phyloP scores from a whole-genome alignment of 2,329 filamentous ascomycete species.

The Cercospora berteroae region DNA sequence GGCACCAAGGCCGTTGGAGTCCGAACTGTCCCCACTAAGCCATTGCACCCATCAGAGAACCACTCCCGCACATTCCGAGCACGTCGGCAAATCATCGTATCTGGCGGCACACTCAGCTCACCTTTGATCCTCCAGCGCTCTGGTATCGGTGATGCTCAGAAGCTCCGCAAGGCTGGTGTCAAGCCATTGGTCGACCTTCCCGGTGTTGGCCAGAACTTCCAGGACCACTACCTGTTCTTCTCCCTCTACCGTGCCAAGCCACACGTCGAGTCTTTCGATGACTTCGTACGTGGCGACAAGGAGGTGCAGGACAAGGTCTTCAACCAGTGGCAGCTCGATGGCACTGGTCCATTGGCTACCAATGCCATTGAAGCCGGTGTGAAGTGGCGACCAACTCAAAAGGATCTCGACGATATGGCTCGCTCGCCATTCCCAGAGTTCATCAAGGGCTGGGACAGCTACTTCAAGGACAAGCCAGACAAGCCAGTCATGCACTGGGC shows the following conservation, averaged over 20 bases:
- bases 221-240: constrained; percentile 73
- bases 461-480: constrained; percentile 81
- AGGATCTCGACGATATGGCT: constrained; percentile 68
- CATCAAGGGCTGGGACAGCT: constrained; percentile 71
- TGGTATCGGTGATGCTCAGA: constrained; percentile 68
- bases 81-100: constrained; percentile 71
- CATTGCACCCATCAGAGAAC: constrained; percentile 55
- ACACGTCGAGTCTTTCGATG: constrained; percentile 74
- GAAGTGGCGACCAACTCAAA: constrained; percentile 68
- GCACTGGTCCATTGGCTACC: constrained; percentile 72
- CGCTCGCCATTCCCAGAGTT: constrained; percentile 74
- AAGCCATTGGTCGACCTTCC: constrained; percentile 69
- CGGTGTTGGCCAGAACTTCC: constrained; percentile 73
- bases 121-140: constrained; percentile 74
- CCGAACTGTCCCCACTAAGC: constrained; percentile 68
- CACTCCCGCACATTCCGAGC: constrained; percentile 62
- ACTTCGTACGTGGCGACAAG: constrained; percentile 72
- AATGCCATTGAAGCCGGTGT: constrained; percentile 79
- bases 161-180: constrained; percentile 66
- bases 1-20: constrained; percentile 70
- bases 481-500: constrained; percentile 87
- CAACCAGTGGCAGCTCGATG: constrained; percentile 75
- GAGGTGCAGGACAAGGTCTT: constrained; percentile 71
- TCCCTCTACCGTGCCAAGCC: constrained; percentile 70
- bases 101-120: constrained; percentile 69